These are phyloP conservation scores for Alternaria sp. DNA, from an alignment of 2,329 filamentous ascomycete species.

Conservation along the genomic window DNA sequence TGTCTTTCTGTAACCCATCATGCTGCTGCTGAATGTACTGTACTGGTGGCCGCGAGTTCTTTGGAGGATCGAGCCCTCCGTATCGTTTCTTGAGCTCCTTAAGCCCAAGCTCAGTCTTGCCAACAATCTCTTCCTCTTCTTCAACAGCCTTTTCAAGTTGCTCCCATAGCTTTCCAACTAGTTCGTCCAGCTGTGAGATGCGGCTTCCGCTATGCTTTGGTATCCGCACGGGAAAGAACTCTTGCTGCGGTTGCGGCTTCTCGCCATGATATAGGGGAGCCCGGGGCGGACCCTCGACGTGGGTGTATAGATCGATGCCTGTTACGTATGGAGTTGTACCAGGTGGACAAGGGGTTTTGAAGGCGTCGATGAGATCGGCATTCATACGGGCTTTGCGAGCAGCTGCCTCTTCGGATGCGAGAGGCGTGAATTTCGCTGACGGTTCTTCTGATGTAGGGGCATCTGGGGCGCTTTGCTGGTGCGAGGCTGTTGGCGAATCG, in stretches of 20 bases:
- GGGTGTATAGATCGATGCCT: slow-evolving; percentile 42
- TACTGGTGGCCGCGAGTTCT: not conserved
- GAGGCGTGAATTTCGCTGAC: not conserved
- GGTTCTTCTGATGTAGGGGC: not conserved
- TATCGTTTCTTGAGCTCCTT: slow-evolving; percentile 9
- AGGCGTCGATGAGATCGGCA: slow-evolving; percentile 26
- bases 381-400: slow-evolving; percentile 31
- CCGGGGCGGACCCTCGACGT: slow-evolving; percentile 21
- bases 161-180: slow-evolving; percentile 2
- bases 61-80: not conserved
- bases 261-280: not conserved
- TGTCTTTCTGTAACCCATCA: not conserved
- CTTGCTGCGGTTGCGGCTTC: not conserved
- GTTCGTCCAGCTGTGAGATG: not conserved
- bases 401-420: slow-evolving; percentile 21
- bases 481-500: not conserved
- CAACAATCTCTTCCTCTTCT: slow-evolving; percentile 3
- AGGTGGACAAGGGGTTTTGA: slow-evolving; percentile 7
- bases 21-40: not conserved
- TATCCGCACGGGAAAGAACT: slow-evolving; percentile 5
- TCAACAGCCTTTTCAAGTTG: slow-evolving; percentile 1
- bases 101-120: slow-evolving; percentile 3
- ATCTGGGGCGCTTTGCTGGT: not conserved
- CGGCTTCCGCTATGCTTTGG: not conserved
- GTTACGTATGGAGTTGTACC: slow-evolving; percentile 18